phyloP scores from a whole-genome alignment of 768 basidiomycete species.

The Calvatia gigantea region DNA sequence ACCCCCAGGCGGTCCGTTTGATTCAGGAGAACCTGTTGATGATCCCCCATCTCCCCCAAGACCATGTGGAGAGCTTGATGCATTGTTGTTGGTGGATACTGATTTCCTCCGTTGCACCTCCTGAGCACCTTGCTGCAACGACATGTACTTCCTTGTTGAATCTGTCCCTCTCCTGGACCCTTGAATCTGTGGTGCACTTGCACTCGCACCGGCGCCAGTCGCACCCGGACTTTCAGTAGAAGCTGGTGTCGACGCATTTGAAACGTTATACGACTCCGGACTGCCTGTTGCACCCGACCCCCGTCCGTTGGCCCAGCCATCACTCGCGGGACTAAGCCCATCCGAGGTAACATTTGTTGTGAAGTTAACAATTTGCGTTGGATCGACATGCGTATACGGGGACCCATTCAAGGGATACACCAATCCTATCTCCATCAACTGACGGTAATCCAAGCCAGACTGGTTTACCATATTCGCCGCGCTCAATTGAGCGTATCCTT shows the following conservation, averaged over 20 bases:
- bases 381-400: conserved; percentile 83
- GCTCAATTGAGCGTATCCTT: conserved; percentile 66
- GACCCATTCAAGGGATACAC: conserved; percentile 55
- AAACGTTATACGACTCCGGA: conserved; percentile 69
- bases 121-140: conserved; percentile 58
- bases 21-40: conserved; percentile 68
- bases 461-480: conserved; percentile 57
- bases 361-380: conserved; percentile 64
- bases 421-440: conserved; percentile 52
- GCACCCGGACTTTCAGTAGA: conserved; percentile 48
- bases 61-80: conserved; percentile 4
- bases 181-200: conserved; percentile 16
- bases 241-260: conserved; percentile 72
- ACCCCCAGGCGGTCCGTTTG: conserved; percentile 26
- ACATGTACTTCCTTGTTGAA: conserved; percentile 55
- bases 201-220: neutral
- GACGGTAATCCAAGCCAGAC: conserved; percentile 54
- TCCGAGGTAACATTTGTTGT: conserved; percentile 7
- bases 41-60: conserved; percentile 41
- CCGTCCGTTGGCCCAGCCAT: conserved; percentile 72
- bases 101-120: conserved; percentile 54
- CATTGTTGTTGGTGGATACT: conserved; percentile 14
- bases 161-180: conserved; percentile 23
- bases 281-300: conserved; percentile 67
- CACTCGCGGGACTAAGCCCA: conserved; percentile 69